Evolutionary conservation across 2,329 filamentous ascomycete species (phyloP), one percentile per base, ranked within the genome.

Genomic region (Karstenula rhodostoma): DNA sequence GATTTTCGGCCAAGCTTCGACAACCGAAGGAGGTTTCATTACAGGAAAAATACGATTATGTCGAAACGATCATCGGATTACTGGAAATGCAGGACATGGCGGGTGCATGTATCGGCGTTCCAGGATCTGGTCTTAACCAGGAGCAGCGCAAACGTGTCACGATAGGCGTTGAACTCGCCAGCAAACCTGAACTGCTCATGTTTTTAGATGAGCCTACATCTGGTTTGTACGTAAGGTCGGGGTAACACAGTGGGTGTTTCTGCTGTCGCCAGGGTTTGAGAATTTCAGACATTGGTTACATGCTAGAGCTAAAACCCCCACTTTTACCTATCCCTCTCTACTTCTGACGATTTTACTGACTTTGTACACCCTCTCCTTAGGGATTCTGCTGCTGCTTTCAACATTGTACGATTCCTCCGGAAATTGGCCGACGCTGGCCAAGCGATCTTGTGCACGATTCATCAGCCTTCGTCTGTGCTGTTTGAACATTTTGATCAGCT

Each of bases 121-220:
- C 88, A 9, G 81, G 81, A 66, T 59, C 76, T 56, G 65, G 73
- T 61, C 13, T 81, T 17, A 85, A 85, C 17, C 86, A 89, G 9
- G 89, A 91, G 70, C 88, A 90, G 68, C 82, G 89, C 5, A 91
- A 91, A 71, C 82, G 87, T 50, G 84, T 90, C 10, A 90, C 86
- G 0, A 88, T 88, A 49, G 86, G 85, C 40, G 85, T 88, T 17
- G 86, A 88, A 66, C 77, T 88, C 47, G 85, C 85, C 10, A 84
- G 84, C 2, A 87, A 91, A 77, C 90, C 90, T 0, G 86, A 92
- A 67, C 80, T 93, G 6, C 82, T 93, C 1, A 84, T 93, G 43
- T 94, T 93, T 81, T 80, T 94, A 23, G 90, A 94, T 65, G 90
- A 93, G 76, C 91, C 90, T 0, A 93, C 90, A 0, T 90, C 88